Evolutionary conservation across 768 basidiomycete genomes (phyloP), one percentile per base, ranked within the genome.

Genomic region (Termitomyces sp.): DNA sequence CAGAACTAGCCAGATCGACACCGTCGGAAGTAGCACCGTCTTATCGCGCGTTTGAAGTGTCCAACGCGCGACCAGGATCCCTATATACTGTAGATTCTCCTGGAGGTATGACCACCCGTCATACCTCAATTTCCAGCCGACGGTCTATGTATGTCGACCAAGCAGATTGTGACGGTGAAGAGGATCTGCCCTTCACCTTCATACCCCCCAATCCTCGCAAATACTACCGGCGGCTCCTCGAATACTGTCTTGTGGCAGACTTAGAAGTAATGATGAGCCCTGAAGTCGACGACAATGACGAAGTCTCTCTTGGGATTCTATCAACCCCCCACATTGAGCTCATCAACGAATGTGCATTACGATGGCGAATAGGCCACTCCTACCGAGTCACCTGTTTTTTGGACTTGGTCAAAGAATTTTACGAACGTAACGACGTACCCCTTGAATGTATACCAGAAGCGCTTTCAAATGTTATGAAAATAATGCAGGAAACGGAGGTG

Each of bases 401-500:
- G 63, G 88, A 91, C 53, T 77, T 93, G 51, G 90, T 98, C 51
- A 87, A 84, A 58, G 83, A 87, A 48, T 85, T 93, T 66, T 97
- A 88, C 65, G 90, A 94, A 70, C 82, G 88, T 34, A 87, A 89
- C 58, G 87, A 93, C 59, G 91, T 98, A 5, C 97, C 97, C 2
- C 74, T 96, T 65, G 96, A 96, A 64, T 98, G 97, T 68, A 83
- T 98, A 51, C 89, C 89, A 0, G 97, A 98, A 69, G 96, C 91
- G 11, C 70, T 97, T 45, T 79, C 83, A 44, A 83, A 82, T 54
- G 79, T 96, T 19, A 71, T 77, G 19, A 89, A 88, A 65, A 82
- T 85, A 10, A 75, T 85, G 63, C 75, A 80, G 35, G 92, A 95
- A 58, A 79, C 78, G 32, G 82, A 87, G 8, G 65, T 90, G 2